Conservation (phyloP, 163 green algal genomes). For the Chlamydomonas reinhardtii region DNA sequence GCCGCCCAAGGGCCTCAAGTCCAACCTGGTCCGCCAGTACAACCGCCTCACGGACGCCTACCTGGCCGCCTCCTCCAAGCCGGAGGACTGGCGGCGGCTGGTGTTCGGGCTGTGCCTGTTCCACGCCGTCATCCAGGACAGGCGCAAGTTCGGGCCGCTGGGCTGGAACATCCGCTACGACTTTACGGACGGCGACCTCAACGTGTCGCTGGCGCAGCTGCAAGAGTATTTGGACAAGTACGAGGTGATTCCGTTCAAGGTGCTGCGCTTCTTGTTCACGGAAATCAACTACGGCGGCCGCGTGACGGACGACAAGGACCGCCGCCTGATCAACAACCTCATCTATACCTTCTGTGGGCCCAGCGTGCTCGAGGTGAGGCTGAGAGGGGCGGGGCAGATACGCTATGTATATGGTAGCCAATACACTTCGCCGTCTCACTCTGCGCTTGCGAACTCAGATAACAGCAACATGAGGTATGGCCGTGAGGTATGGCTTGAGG, state of each 20-base stretch:
- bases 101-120: slow-evolving; percentile 86
- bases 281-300: slow-evolving; percentile 93
- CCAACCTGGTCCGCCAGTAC: slow-evolving; percentile 83
- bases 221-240: slow-evolving; percentile 84
- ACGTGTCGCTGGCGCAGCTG: slow-evolving; percentile 86
- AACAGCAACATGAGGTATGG: no score
- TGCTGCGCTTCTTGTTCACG: slow-evolving; percentile 87
- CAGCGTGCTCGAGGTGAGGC: slow-evolving; percentile 52
- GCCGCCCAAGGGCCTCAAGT: slow-evolving; percentile 85
- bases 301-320: slow-evolving; percentile 91
- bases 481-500: no score
- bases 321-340: slow-evolving; percentile 87
- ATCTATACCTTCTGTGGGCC: slow-evolving; percentile 77
- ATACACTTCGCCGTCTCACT: no score
- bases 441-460: no score
- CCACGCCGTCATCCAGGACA: slow-evolving; percentile 85
- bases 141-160: slow-evolving; percentile 88
- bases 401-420: no score
- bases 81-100: slow-evolving; percentile 72
- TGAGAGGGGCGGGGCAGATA: no score
- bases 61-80: slow-evolving; percentile 75
- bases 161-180: slow-evolving; percentile 93
- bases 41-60: slow-evolving; percentile 80
- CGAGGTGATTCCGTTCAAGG: slow-evolving; percentile 49
- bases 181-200: slow-evolving; percentile 90